Conservation (phyloP, 345 rosid genomes). For the Sisymbrium altissimum region DNA sequence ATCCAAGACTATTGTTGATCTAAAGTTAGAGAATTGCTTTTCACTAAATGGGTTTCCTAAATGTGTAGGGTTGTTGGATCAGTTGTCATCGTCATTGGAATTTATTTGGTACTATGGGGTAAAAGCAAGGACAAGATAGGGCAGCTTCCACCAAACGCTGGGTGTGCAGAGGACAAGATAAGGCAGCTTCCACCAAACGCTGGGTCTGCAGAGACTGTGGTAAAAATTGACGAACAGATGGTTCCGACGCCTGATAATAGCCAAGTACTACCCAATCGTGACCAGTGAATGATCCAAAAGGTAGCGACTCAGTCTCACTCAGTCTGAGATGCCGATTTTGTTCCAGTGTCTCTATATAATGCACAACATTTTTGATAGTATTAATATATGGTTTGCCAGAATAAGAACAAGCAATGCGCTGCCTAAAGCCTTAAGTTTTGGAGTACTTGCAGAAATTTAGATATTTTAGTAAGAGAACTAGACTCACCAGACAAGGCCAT, state of each 20-base stretch:
- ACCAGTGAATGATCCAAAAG: background rate
- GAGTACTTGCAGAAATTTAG: slow-evolving; percentile 2
- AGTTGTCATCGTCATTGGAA: slow-evolving; percentile 35
- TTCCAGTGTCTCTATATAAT: slow-evolving; percentile 9
- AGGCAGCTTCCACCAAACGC: slow-evolving; percentile 8
- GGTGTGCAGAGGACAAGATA: slow-evolving; percentile 30
- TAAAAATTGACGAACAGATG: slow-evolving; percentile 14
- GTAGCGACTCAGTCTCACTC: slow-evolving; percentile 10
- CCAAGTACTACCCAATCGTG: slow-evolving; percentile 3
- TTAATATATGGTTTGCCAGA: slow-evolving; percentile 23
- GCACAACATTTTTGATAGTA: slow-evolving; percentile 9
- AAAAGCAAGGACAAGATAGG: slow-evolving; percentile 38
- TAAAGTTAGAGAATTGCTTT: background rate
- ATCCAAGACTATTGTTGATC: background rate
- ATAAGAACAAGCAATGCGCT: slow-evolving; percentile 20
- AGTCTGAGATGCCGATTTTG: slow-evolving; percentile 20
- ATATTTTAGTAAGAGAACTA: slow-evolving; percentile 15
- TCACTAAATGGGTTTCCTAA: slow-evolving; percentile 6
- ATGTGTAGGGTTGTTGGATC: slow-evolving; percentile 40
- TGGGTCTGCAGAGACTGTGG: slow-evolving; percentile 26
- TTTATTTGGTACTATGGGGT: slow-evolving; percentile 46
- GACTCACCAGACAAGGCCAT: slow-evolving; percentile 12
- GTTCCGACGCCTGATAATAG: background rate
- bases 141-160: slow-evolving; percentile 9
- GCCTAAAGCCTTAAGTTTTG: slow-evolving; percentile 32